A percentile compares a stretch with the other conserved stretches of the same genome.
These are phyloP conservation scores for Claviceps purpurea DNA, from an alignment of 2,329 filamentous ascomycete genomes.

Conservation along the genomic window DNA sequence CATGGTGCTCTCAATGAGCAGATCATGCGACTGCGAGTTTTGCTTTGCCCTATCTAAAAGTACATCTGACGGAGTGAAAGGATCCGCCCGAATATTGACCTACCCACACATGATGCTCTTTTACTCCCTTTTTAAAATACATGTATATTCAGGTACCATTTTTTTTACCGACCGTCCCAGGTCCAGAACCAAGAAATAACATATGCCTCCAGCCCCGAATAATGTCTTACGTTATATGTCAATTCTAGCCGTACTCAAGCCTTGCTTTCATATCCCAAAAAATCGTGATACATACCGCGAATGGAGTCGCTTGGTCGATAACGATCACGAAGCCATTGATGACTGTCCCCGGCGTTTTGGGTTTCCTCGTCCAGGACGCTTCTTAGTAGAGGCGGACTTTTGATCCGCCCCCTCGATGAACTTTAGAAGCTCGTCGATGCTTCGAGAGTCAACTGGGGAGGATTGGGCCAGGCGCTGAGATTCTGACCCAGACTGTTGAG, in stretches of 20 bases:
- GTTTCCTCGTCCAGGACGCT: conserved; percentile 38
- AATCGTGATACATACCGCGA: not conserved
- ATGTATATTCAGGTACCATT: not conserved
- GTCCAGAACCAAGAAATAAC: not conserved
- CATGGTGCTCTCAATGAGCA: not conserved
- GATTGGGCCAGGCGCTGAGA: conserved; percentile 17
- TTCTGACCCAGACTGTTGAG: conserved; percentile 15
- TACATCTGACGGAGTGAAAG: not conserved
- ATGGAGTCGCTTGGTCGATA: not conserved
- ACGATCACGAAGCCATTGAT: not conserved
- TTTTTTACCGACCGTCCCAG: not conserved
- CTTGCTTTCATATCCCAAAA: not conserved
- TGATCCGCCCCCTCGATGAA: conserved; percentile 74
- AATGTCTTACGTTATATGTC: not conserved
- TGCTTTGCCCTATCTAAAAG: not conserved
- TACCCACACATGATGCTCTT: not conserved
- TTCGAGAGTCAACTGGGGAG: conserved; percentile 54
- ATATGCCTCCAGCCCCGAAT: not conserved
- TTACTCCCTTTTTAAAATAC: not conserved
- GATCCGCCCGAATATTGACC: not conserved
- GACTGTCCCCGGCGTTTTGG: conserved; percentile 37
- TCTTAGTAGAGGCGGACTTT: conserved; percentile 40
- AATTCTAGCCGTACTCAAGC: not conserved
- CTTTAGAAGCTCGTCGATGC: conserved; percentile 83
- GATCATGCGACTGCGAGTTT: not conserved